Evolutionary conservation across 2,329 filamentous ascomycete genomes (phyloP).

Genomic region (Clonostachys chloroleuca): DNA sequence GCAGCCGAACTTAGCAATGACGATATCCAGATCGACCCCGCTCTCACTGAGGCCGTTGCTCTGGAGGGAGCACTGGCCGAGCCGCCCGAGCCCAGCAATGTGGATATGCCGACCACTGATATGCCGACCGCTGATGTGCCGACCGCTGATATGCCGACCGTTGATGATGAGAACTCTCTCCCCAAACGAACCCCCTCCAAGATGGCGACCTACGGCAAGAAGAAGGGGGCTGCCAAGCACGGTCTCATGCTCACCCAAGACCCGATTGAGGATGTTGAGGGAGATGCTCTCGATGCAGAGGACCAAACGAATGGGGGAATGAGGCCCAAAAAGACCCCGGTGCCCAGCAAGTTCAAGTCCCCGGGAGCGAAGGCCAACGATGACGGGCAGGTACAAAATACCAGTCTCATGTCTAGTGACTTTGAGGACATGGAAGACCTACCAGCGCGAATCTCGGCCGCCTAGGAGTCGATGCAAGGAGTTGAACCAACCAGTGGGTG

Average conservation of each 20-base stretch:
- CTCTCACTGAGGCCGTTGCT: conserved; percentile 6
- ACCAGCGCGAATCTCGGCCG: no score
- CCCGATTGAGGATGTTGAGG: conserved; percentile 20
- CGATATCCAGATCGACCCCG: conserved; percentile 25
- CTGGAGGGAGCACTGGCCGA: not conserved
- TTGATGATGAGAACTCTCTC: not conserved
- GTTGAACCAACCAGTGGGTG: no score
- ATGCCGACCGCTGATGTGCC: not conserved
- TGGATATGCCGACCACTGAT: not conserved
- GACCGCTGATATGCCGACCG: not conserved
- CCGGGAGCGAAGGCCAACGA: not conserved
- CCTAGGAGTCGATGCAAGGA: no score
- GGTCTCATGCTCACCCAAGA: conserved; percentile 18
- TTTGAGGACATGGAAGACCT: no score
- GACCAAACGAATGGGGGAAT: conserved; percentile 1
- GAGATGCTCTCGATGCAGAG: not conserved
- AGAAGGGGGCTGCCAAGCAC: conserved; percentile 5
- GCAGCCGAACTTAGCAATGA: conserved; percentile 7
- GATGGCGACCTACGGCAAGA: conserved; percentile 4
- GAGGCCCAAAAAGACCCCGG: not conserved
- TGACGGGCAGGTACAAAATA: no score
- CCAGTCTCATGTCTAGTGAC: no score
- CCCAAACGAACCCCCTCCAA: conserved; percentile 1
- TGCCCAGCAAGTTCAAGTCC: conserved; percentile 18
- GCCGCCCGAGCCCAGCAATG: not conserved